Conservation (phyloP, 352 stramenopile species). For the Globisporangium camurandrum region DNA sequence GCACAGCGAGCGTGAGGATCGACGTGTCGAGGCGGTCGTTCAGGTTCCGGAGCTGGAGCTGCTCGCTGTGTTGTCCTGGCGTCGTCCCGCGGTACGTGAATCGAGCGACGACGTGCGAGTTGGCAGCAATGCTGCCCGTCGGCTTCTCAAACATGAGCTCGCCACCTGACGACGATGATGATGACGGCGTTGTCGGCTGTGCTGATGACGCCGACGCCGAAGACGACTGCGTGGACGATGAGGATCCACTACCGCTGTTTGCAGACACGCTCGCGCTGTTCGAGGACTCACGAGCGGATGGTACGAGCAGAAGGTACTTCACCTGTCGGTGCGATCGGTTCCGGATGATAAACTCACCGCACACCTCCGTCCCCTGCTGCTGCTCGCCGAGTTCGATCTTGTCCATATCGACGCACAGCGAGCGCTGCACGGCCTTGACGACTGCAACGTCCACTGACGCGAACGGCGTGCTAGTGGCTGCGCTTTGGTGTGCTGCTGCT, state of each 20-base stretch:
- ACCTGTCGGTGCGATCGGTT: constrained; percentile 61
- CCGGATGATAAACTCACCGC: constrained; percentile 52
- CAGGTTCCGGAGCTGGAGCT: constrained; percentile 79
- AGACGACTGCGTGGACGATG: too few relatives aligned
- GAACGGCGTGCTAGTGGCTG: constrained; percentile 6
- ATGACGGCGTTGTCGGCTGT: too few relatives aligned
- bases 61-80: constrained; percentile 67
- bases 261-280: constrained; percentile 8
- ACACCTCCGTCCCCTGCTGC: constrained; percentile 51
- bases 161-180: constrained; percentile 10
- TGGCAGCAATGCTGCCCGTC: constrained; percentile 57
- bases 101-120: constrained; percentile 32
- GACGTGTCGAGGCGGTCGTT: constrained; percentile 74
- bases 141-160: constrained; percentile 68
- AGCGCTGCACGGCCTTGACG: constrained; percentile 59
- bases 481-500: too few relatives aligned
- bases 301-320: constrained; percentile 66
- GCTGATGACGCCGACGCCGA: not conserved
- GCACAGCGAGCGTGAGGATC: constrained; percentile 50
- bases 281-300: constrained; percentile 29
- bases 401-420: constrained; percentile 61
- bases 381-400: constrained; percentile 71
- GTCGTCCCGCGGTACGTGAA: constrained; percentile 64
- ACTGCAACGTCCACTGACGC: constrained; percentile 49
- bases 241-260: constrained; percentile 4